Evolutionary conservation across 73 alveolate genomes (phyloP), one percentile per base, ranked within the genome.

Genomic region (Uronychia setigera): DNA sequence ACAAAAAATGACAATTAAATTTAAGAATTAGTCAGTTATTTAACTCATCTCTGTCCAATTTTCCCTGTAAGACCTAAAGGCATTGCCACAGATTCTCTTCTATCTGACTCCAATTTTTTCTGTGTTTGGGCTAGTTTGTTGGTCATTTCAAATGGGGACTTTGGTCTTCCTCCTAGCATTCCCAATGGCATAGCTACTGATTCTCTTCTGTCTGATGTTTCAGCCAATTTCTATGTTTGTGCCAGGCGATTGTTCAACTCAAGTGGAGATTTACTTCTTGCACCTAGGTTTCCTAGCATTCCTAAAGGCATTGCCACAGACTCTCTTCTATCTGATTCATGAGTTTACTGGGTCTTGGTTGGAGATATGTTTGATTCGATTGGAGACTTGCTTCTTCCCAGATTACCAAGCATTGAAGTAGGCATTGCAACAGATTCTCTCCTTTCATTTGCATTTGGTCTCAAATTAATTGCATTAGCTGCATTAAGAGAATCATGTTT

Each of bases 381-480:
- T 46, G 67, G 67, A n/a, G 67, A 46, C 19, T 19, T 46, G 67
- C 67, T 46, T 46, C 19, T 19, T 46, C 67, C 67, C 67, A 46
- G 19, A 46, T 19, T 46, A 19, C 67, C 67, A 5, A 46, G 67
- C 67, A 46, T 46, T 46, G n/a, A 5, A 46, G 67, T 11, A 46
- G 67, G 67, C 67, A 46, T 46, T 46, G 67, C 67, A 46, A 46
- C 67, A 5, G 67, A 46, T 46, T 46, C 67, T 46, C 67, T 46
- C 67, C 67, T 46, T 46, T 46, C 67, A 11, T 19, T 19, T 46
- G n/a, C 67, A n/a, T n/a, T n/a, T n/a, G n/a, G n/a, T n/a, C n/a
- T n/a, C n/a, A n/a, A n/a, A n/a, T n/a, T n/a, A n/a, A n/a, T n/a
- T n/a, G n/a, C n/a, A n/a, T n/a, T n/a, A n/a, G n/a, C n/a, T n/a